Evolutionary conservation across 192 early-diverging fungal genomes (phyloP).

Genomic region (Coemansia umbellata): DNA sequence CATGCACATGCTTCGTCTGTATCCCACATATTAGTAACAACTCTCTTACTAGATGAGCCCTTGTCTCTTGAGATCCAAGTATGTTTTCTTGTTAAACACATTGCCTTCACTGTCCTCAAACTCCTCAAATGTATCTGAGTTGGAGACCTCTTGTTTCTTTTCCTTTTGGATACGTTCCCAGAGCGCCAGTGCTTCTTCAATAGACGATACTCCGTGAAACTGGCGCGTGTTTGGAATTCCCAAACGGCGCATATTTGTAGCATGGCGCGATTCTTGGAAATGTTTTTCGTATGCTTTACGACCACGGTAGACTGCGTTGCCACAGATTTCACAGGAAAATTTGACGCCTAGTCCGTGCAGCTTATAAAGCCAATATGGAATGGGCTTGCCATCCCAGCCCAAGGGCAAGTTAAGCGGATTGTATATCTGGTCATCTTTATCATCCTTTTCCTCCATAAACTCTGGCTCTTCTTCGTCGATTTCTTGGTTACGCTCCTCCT

Average conservation of each 20-base stretch:
- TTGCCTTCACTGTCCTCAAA: constrained; percentile 81
- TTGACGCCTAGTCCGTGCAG: constrained; percentile 92
- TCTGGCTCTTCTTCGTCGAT: constrained; percentile 68
- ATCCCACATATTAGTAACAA: too few relatives aligned
- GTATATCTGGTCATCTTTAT: constrained; percentile 88
- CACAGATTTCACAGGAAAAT: constrained; percentile 96
- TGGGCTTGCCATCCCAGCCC: constrained; percentile 98
- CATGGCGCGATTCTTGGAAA: constrained; percentile 94
- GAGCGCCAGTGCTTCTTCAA: constrained; percentile 83
- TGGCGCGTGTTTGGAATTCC: constrained; percentile 87
- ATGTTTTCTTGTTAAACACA: constrained; percentile 85
- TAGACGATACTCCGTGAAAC: constrained; percentile 87
- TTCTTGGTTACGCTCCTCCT: constrained; percentile 74
- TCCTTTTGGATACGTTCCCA: constrained; percentile 80
- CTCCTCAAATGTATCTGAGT: constrained; percentile 86
- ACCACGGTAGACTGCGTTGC: constrained; percentile 91
- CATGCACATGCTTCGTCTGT: too few relatives aligned
- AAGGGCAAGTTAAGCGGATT: constrained; percentile 94
- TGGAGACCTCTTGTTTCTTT: constrained; percentile 60
- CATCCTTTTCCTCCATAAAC: constrained; percentile 58
- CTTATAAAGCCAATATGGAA: constrained; percentile 98
- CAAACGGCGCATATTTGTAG: constrained; percentile 87
- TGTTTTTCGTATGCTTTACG: constrained; percentile 95
- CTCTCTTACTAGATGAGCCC: constrained; percentile 63
- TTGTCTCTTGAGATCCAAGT: constrained; percentile 78